Conservation (phyloP, 345 rosid genomes). For the Eucalyptus lansdowneana region DNA sequence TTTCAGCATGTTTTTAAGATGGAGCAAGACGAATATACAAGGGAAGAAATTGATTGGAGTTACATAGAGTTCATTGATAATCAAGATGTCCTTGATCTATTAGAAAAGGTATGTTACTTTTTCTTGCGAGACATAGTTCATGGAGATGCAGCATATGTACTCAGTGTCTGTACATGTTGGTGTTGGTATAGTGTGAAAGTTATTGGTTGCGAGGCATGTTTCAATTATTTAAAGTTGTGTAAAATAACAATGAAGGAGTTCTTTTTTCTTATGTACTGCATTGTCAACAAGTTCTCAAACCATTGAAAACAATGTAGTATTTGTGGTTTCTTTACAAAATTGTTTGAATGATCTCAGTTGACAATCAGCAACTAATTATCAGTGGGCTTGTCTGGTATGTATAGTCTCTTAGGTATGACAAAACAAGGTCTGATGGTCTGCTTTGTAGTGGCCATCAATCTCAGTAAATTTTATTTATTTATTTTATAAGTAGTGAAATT, state of each 20-base stretch:
- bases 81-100: constrained; percentile 90
- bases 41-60: constrained; percentile 97
- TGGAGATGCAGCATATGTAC: neutral
- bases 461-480: neutral
- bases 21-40: constrained; percentile 99
- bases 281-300: neutral
- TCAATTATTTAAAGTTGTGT: neutral
- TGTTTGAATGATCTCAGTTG: neutral
- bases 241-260: neutral
- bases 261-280: neutral
- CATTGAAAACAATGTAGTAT: neutral
- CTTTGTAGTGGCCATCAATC: neutral
- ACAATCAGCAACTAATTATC: neutral
- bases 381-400: neutral
- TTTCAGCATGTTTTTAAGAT: constrained; percentile 94
- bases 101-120: constrained; percentile 64
- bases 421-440: neutral
- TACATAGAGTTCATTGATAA: constrained; percentile 94
- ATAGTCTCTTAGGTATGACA: neutral
- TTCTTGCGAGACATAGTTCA: neutral
- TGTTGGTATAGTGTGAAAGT: neutral
- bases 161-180: neutral
- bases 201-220: neutral
- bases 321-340: neutral
- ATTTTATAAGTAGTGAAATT: neutral